Percentiles rank a stretch among this genome's conserved stretches.
Conservation (phyloP, 306 rosid species). For the Acmispon strigosus region DNA sequence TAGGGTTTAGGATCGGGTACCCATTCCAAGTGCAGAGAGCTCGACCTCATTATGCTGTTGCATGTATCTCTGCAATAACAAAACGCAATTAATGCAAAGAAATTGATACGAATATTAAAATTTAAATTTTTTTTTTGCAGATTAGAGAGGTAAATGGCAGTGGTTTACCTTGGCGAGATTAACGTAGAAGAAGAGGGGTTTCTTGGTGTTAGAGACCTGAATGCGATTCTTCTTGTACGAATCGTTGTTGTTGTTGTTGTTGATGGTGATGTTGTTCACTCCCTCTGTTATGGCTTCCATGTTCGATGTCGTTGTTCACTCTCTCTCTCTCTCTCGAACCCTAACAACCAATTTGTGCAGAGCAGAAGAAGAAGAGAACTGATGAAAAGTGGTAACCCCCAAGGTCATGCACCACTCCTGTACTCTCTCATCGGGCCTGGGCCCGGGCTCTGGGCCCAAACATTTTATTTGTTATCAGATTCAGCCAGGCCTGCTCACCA, state of each 20-base stretch:
- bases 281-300: conserved; percentile 53
- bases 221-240: conserved; percentile 62
- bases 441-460: neutral
- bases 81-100: neutral
- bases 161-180: conserved; percentile 66
- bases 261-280: conserved; percentile 44
- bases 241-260: conserved; percentile 43
- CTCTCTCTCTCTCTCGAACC: conserved; percentile 18
- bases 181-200: conserved; percentile 71
- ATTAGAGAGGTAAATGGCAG: no score
- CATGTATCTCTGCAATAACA: conserved; percentile 60
- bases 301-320: neutral
- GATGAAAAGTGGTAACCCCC: no score
- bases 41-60: conserved; percentile 78
- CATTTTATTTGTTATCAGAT: no score
- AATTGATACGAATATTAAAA: no score
- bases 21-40: conserved; percentile 86
- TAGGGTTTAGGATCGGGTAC: conserved; percentile 8
- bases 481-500: no score
- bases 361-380: neutral
- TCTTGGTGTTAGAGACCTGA: conserved; percentile 73
- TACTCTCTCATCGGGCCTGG: neutral
- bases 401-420: neutral
- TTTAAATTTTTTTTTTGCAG: no score
- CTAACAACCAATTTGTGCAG: neutral